Conservation (phyloP, 306 rosid genomes). For the Lotus japonicus region DNA sequence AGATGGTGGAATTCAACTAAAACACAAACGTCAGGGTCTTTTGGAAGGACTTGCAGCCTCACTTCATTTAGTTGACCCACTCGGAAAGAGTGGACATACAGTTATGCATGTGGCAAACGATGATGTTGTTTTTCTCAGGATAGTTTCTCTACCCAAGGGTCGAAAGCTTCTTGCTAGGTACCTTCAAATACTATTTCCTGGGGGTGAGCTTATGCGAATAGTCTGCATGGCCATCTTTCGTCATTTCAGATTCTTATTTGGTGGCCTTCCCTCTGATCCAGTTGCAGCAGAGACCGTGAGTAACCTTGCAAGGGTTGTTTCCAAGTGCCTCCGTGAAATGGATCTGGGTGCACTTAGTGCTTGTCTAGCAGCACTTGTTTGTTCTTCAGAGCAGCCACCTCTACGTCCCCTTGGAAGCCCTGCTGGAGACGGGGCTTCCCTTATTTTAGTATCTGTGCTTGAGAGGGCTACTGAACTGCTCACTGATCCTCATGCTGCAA, state of each 20-base stretch:
- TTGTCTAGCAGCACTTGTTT: constrained; percentile 91
- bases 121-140: constrained; percentile 77
- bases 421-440: constrained; percentile 91
- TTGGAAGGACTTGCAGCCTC: constrained; percentile 80
- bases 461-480: constrained; percentile 89
- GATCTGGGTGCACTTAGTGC: constrained; percentile 93
- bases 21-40: constrained; percentile 57
- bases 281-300: constrained; percentile 53
- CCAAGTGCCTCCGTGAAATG: constrained; percentile 57
- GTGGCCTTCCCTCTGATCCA: constrained; percentile 66
- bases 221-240: constrained; percentile 97
- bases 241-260: constrained; percentile 81
- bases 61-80: constrained; percentile 86
- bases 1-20: constrained; percentile 65
- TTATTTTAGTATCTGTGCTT: constrained; percentile 71
- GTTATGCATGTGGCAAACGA: constrained; percentile 73
- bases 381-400: constrained; percentile 87
- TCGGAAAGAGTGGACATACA: constrained; percentile 57
- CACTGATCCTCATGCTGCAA: constrained; percentile 72
- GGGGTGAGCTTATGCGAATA: constrained; percentile 73
- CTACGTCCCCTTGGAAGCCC: constrained; percentile 86
- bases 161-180: constrained; percentile 70
- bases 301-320: constrained; percentile 67
- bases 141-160: constrained; percentile 85
- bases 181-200: constrained; percentile 61